phyloP scores from a whole-genome alignment of 2,329 filamentous ascomycete genomes.

The Myriosclerotinia duriaeana region DNA sequence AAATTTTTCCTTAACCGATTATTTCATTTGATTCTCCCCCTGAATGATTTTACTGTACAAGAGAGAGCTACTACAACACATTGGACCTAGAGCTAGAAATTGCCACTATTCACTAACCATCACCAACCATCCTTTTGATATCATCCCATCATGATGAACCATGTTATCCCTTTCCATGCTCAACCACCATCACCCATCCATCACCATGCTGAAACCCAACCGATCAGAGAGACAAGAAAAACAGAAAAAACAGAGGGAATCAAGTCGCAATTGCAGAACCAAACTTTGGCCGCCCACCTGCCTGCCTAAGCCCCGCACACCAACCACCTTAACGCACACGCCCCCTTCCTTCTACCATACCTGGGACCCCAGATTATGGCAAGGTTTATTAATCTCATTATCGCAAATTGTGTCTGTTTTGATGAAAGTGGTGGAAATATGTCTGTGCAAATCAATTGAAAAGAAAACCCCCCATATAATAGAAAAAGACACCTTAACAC shows the following conservation, averaged over 20 bases:
- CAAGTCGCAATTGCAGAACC: constrained; percentile 1
- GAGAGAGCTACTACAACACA: constrained; percentile 18
- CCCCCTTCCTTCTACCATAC: constrained; percentile 19
- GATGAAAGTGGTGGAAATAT: constrained; percentile 1
- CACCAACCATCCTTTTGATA: constrained; percentile 17
- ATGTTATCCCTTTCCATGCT: constrained; percentile 11
- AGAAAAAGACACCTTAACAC: constrained; percentile 37
- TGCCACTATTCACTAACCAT: neutral
- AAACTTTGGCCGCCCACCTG: constrained; percentile 20
- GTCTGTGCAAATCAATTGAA: constrained; percentile 23
- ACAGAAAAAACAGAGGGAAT: constrained; percentile 4
- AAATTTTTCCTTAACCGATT: neutral
- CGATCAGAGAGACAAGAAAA: constrained; percentile 12
- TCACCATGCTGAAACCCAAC: constrained; percentile 11
- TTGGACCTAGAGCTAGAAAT: constrained; percentile 14
- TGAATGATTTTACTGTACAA: constrained; percentile 21
- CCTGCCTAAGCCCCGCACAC: constrained; percentile 1
- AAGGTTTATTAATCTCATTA: constrained; percentile 36
- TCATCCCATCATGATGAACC: constrained; percentile 17
- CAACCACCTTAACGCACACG: constrained; percentile 7
- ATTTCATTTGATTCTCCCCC: constrained; percentile 1
- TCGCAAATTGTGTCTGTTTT: constrained; percentile 30
- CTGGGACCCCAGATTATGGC: constrained; percentile 14
- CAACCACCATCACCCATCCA: constrained; percentile 1
- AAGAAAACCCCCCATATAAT: constrained; percentile 17